A percentile compares a stretch with the other conserved stretches of the same genome.
Conservation (phyloP, 2,329 filamentous ascomycete species). For the Bipolaris zeicola region DNA sequence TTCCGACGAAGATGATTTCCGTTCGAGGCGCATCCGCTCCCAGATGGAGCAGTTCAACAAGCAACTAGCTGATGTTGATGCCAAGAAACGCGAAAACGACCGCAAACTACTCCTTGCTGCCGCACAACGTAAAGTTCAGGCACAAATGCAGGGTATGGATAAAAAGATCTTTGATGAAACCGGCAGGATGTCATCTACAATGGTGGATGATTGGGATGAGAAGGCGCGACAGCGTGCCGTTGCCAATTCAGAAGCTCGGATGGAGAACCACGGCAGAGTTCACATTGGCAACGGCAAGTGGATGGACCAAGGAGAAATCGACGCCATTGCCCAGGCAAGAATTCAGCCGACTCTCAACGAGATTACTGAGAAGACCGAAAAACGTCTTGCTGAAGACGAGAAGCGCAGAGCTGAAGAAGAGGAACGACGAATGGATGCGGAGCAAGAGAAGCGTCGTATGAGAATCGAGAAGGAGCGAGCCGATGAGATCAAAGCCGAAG, state of each 20-base stretch:
- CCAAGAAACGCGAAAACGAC: conserved; percentile 75
- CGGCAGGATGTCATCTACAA: conserved; percentile 71
- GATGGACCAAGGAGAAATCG: conserved; percentile 77
- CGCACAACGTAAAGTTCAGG: conserved; percentile 85
- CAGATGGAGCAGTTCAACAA: conserved; percentile 81
- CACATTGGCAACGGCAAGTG: conserved; percentile 82
- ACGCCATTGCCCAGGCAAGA: conserved; percentile 75
- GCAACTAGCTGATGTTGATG: conserved; percentile 70
- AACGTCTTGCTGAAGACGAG: conserved; percentile 71
- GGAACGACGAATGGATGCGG: conserved; percentile 66
- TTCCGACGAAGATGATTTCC: conserved; percentile 64
- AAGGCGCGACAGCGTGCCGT: conserved; percentile 74
- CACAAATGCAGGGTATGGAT: conserved; percentile 79
- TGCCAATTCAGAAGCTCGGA: conserved; percentile 65
- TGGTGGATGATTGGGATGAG: conserved; percentile 77
- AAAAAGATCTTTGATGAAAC: conserved; percentile 78
- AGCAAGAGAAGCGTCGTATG: conserved; percentile 67
- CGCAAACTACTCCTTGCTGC: conserved; percentile 75
- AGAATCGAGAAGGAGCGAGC: conserved; percentile 60
- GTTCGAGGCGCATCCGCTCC: conserved; percentile 72
- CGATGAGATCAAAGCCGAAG: conserved; percentile 53
- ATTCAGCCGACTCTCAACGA: conserved; percentile 85
- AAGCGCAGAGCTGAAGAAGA: conserved; percentile 69
- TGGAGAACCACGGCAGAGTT: conserved; percentile 62
- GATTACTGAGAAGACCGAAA: conserved; percentile 78